Evolutionary conservation across 768 basidiomycete species (phyloP), one percentile per base, ranked within the genome.

Genomic region (Russula abietina): DNA sequence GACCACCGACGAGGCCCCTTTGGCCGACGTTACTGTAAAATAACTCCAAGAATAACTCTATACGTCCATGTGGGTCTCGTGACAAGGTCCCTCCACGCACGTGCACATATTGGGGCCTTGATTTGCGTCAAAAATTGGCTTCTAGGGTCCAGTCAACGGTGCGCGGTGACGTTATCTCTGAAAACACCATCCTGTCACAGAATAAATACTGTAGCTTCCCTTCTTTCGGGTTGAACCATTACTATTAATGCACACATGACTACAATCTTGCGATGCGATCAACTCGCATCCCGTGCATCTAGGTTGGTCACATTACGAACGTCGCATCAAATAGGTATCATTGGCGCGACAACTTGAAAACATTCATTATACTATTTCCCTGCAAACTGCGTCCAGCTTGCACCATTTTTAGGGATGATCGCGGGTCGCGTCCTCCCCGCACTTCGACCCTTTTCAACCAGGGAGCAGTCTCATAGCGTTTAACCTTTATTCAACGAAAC

Each of bases 401-500:
- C 45, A 22, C 22, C 45, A 22, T 45, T 45, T 45, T n/a, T n/a
- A 22, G 22, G 11, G 45, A 22, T 11, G 10, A 24, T 12, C 22
- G 30, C 24, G 24, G 7, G 39, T 45, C 10, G 17, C n/a, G 26
- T 26, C 2, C 3, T 19, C 30, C 39, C 32, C 24, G 28, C 10
- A 24, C 7, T 33, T 46, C 10, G 24, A n/a, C 45, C 45, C 9
- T 46, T 12, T 9, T 43, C 16, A 36, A 24, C 22, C 11, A n/a
- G 33, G 24, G 28, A 41, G 49, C 30, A 36, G 9, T 19, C 33
- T 51, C n/a, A 41, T 4, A 41, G 19, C 19, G 17, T 48, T 54
- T 17, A 55, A 55, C 17, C 57, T 64, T 55, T 58, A 43, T 43
- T 36, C 45, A 63, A 59, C 22, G 57, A 14, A 33, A 48, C 43